Base-by-base conservation (phyloP, 257 asterid species). In the Solanum paucissectum region DNA sequence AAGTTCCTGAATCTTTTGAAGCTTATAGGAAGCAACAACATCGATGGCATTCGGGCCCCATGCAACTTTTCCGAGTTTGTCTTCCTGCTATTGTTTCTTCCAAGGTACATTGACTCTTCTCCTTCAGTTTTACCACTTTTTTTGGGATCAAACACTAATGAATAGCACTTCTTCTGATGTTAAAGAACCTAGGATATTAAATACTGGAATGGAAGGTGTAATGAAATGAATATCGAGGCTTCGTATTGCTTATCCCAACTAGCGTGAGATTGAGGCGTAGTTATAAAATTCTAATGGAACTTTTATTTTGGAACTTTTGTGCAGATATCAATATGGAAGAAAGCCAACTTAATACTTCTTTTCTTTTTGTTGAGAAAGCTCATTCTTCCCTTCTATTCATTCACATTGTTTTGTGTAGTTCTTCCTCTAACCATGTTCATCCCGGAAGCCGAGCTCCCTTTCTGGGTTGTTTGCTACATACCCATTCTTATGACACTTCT, bases 21-120 rank as follows among this genome's bases (percentile, higher is more conserved):
- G 96, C 98, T 44, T 94, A 94, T 52, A 75, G 98, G 83, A 94
- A 94, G 91, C 98, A 94, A 40, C 98, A 94, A 88, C 96, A 94
- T 71, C 77, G 98, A 71, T 94, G 98, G 98, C 98, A 94, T 88
- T 94, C 98, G 0, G 98, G 98, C 29, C 98, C 96, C 4, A 94
- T 93, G 98, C 98, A 94, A 91, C 96, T 94, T 37, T 93, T 94
- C 86, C 92, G 96, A 38, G 87, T 94, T 5, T 94, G 98, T 91
- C 91, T 94, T 84, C 96, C 95, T 1, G 93, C 92, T 83, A 92
- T 93, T 16, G 58, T 93, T 72, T 87, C 88, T 89, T 93, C 98
- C 5, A 93, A 94, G 98, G 98, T 94, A 89, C 21, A 14, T 74
- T 69, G 76, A 12, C 27, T 36, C 42, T 9, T 85, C 29, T 13